Percentiles rank a stretch among this genome's conserved stretches.
These are phyloP conservation scores for Phytopythium montanum DNA, from an alignment of 352 stramenopile genomes.

Conservation along the genomic window DNA sequence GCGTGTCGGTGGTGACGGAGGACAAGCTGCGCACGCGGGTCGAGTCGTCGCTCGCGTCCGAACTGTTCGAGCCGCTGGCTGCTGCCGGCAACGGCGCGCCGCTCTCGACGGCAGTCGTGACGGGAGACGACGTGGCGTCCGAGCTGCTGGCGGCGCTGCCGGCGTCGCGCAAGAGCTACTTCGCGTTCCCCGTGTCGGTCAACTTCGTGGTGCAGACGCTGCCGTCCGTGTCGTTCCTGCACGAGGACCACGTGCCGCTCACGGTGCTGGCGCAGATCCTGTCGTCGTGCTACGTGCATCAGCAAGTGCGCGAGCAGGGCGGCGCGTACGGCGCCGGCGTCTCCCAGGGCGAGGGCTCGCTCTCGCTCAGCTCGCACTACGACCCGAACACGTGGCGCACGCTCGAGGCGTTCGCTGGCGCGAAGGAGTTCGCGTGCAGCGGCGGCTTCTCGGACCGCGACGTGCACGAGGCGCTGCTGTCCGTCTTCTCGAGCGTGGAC, in stretches of 20 bases:
- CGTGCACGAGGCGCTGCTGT: conserved; percentile 76
- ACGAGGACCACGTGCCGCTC: conserved; percentile 71
- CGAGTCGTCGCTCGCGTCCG: conserved; percentile 35
- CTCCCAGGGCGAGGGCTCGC: conserved; percentile 70
- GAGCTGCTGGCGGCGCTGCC: conserved; percentile 17
- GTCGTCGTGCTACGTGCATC: conserved; percentile 80
- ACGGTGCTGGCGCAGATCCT: conserved; percentile 78
- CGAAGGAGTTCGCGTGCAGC: conserved; percentile 40
- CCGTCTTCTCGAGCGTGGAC: conserved; percentile 73
- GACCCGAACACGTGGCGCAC: conserved; percentile 82
- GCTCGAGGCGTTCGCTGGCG: conserved; percentile 63
- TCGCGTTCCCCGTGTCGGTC: conserved; percentile 73
- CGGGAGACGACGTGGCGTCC: conserved; percentile 6
- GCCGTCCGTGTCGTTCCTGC: conserved; percentile 64
- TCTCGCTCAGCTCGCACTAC: conserved; percentile 82
- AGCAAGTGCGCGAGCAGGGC: conserved; percentile 77
- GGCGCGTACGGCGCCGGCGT: conserved; percentile 75
- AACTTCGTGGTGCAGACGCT: conserved; percentile 84
- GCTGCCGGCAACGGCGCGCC: not conserved
- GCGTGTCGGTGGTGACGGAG: conserved; percentile 72
- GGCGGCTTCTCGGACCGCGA: conserved; percentile 68
- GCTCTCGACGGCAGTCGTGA: conserved; percentile 1
- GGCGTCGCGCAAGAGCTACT: conserved; percentile 51
- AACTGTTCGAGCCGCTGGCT: conserved; percentile 42
- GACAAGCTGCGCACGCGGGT: conserved; percentile 55